These are phyloP conservation scores for Phylloporus arenicola DNA, from an alignment of 768 basidiomycete species.

Conservation along the genomic window DNA sequence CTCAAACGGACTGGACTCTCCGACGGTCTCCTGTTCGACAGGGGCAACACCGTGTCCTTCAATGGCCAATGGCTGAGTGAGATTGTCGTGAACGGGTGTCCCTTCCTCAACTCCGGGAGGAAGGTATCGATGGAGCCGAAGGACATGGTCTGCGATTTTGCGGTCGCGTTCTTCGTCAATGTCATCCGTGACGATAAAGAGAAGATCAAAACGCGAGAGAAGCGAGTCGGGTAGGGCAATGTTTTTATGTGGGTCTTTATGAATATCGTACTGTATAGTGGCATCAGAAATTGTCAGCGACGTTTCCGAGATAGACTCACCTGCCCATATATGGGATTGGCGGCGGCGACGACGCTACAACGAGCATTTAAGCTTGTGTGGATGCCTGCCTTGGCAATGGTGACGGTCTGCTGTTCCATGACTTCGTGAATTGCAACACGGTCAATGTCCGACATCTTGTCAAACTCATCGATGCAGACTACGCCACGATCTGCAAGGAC, in stretches of 20 bases:
- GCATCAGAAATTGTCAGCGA: constrained; percentile 7
- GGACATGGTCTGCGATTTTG: constrained; percentile 93
- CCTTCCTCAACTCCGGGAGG: constrained; percentile 97
- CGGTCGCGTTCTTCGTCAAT: constrained; percentile 94
- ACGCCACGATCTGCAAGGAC: constrained; percentile 98
- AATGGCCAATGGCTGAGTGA: constrained; percentile 82
- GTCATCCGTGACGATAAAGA: constrained; percentile 98
- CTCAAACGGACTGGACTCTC: constrained; percentile 73
- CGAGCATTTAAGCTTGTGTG: constrained; percentile 97
- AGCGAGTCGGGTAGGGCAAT: constrained; percentile 97
- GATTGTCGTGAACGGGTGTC: constrained; percentile 81
- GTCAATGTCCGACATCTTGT: constrained; percentile 99
- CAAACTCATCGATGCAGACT: constrained; percentile 99
- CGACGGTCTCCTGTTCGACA: constrained; percentile 34
- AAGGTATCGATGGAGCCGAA: constrained; percentile 94
- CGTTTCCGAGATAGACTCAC: constrained; percentile 37
- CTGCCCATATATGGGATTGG: constrained; percentile 98
- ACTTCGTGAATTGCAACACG: constrained; percentile 99
- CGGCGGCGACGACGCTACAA: constrained; percentile 96
- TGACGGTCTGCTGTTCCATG: constrained; percentile 99
- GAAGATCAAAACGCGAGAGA: constrained; percentile 95
- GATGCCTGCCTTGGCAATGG: constrained; percentile 98
- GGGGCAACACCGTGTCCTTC: constrained; percentile 57
- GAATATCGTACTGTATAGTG: constrained; percentile 84
- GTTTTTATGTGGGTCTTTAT: constrained; percentile 98